Base-by-base conservation (phyloP, 192 early-diverging fungal genomes). In the Backusella macrospora region DNA sequence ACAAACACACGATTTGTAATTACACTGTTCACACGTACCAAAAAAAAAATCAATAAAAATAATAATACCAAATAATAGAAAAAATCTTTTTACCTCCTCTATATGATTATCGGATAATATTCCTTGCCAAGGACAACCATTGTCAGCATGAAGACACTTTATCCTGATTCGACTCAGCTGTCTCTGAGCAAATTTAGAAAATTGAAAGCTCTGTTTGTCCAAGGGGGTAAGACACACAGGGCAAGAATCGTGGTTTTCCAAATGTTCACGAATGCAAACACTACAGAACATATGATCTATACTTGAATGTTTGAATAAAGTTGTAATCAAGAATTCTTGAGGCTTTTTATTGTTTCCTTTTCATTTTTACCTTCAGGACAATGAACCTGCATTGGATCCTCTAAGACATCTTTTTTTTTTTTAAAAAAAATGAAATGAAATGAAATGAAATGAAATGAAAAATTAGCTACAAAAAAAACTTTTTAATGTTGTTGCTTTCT, bases 381-480 rank as follows among this genome's bases (percentile, higher is more conserved):
- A 23, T 74, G 76, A 14, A 81, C 76, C 46, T 81, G 80, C 9
- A 81, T 69, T 34, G 80, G 80, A 14, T 77, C 80, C 39, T 78
- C 76, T 43, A 81, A 55, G 10, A 75, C 73, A 65, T 81, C 80
- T 81, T 21, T 43, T 39, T 18, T 18, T 65, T 65, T 4, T 21
- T 23, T 29, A 23, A 43, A 71, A 55, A 34, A n/a, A n/a, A n/a
- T n/a, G n/a, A n/a, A n/a, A n/a, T n/a, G n/a, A n/a, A n/a, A n/a
- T n/a, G n/a, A n/a, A n/a, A n/a, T n/a, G n/a, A n/a, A n/a, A n/a
- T n/a, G n/a, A n/a, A n/a, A n/a, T n/a, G n/a, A n/a, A 21, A 64
- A 74, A 59, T 15, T 26, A 66, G 38, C 5, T 44, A 45, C 15
- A 39, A 16, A 47, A 16, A 6, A 55, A 12, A 52, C 5, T 4